A percentile compares a stretch with the other conserved stretches of the same genome.
These are phyloP conservation scores for Lichtheimia ornata DNA, from an alignment of 371 early-diverging fungal species.

Conservation along the genomic window DNA sequence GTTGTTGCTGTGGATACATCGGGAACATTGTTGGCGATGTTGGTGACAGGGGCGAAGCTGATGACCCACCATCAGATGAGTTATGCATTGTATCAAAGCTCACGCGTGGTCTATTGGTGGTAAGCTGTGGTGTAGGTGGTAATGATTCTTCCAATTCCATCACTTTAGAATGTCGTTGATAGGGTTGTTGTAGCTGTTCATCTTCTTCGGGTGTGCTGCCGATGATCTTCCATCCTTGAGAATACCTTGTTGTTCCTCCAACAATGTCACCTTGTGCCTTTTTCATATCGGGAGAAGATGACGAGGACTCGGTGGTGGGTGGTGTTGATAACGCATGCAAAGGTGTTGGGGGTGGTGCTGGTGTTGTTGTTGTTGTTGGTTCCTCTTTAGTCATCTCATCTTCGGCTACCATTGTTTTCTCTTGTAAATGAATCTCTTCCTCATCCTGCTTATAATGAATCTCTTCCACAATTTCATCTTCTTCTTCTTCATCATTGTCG, in stretches of 20 bases:
- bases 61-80: background rate
- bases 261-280: no score
- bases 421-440: background rate
- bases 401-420: slow-evolving; percentile 4
- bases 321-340: slow-evolving; percentile 9
- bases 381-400: background rate
- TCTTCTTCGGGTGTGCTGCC: background rate
- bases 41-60: slow-evolving; percentile 4
- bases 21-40: background rate
- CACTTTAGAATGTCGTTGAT: slow-evolving; percentile 7
- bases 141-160: background rate
- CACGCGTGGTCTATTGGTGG: background rate
- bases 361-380: background rate
- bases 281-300: slow-evolving; percentile 2
- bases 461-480: slow-evolving; percentile 1
- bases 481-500: slow-evolving; percentile 5
- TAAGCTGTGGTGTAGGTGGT: background rate
- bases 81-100: background rate
- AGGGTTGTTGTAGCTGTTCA: background rate
- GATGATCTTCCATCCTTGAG: slow-evolving; percentile 10
- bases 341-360: slow-evolving; percentile 8
- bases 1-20: slow-evolving; percentile 5
- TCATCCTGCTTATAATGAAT: slow-evolving; percentile 7
- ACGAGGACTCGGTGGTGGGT: slow-evolving; percentile 6
- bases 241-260: background rate